Evolutionary conservation across 768 basidiomycete genomes (phyloP).

Genomic region (Sporobolomyces roseus): DNA sequence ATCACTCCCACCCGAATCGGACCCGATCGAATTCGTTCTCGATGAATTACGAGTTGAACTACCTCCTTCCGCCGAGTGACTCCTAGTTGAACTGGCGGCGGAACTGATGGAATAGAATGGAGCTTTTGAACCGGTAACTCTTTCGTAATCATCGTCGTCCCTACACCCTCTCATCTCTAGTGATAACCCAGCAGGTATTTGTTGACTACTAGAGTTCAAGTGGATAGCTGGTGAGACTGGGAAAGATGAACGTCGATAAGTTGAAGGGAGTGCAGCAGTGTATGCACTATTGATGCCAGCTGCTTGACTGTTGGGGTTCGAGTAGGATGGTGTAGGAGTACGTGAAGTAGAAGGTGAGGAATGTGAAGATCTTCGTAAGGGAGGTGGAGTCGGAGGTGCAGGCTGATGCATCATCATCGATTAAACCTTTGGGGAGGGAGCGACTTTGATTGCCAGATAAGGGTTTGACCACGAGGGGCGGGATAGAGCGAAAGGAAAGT

Average conservation of each 20-base stretch:
- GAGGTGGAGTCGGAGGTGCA: no score
- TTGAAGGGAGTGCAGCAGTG: conserved; percentile 14
- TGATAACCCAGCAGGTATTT: neutral
- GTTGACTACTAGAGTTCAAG: neutral
- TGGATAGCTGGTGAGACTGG: conserved; percentile 17
- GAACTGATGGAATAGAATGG: neutral
- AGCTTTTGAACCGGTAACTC: neutral
- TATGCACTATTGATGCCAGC: neutral
- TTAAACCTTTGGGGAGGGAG: no score
- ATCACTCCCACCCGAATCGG: neutral
- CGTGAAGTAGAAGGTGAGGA: neutral
- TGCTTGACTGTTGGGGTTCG: neutral
- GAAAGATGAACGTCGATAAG: conserved; percentile 19
- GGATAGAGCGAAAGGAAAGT: neutral
- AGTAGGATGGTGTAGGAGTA: neutral
- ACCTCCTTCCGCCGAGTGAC: conserved; percentile 7
- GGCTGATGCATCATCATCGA: no score
- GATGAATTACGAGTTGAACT: no score
- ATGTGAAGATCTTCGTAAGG: neutral
- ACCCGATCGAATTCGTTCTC: neutral
- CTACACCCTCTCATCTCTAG: conserved; percentile 1
- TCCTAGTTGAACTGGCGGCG: neutral
- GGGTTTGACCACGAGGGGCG: neutral
- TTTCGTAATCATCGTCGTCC: conserved; percentile 15
- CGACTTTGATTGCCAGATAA: no score